A percentile compares a stretch with the other conserved stretches of the same genome.
Conservation (phyloP, 371 early-diverging fungal genomes). For the Rhizopus stolonifer region DNA sequence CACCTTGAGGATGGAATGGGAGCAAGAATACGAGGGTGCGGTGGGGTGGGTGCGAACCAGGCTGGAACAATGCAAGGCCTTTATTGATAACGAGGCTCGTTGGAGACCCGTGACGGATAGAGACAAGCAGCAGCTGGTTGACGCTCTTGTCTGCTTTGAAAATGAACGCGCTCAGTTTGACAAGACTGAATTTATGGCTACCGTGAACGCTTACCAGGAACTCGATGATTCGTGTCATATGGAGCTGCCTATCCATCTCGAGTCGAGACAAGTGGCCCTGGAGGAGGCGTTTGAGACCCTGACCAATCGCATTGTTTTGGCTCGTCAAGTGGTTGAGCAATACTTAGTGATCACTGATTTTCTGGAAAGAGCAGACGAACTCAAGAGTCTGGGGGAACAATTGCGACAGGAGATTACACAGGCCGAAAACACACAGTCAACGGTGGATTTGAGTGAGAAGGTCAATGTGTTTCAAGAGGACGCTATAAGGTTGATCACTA, state of each 20-base stretch:
- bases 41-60: constrained; percentile 30
- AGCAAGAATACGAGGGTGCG: constrained; percentile 33
- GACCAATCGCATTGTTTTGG: constrained; percentile 40
- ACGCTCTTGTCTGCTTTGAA: constrained; percentile 30
- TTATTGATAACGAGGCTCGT: constrained; percentile 31
- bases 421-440: constrained; percentile 15
- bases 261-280: constrained; percentile 43
- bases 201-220: constrained; percentile 46
- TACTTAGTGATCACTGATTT: constrained; percentile 40
- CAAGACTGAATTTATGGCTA: constrained; percentile 36
- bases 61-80: constrained; percentile 19
- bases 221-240: constrained; percentile 43
- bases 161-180: constrained; percentile 35
- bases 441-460: constrained; percentile 23
- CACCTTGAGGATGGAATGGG: constrained; percentile 46
- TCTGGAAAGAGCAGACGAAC: constrained; percentile 26
- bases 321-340: constrained; percentile 47
- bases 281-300: constrained; percentile 47
- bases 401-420: constrained; percentile 23
- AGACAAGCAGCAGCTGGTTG: constrained; percentile 18
- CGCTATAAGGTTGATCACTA: constrained; percentile 32
- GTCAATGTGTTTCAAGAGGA: constrained; percentile 34
- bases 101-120: constrained; percentile 25
- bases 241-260: constrained; percentile 44
- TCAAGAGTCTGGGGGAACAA: constrained; percentile 25